Evolutionary conservation across 83 land plant genomes (phyloP), one percentile per base, ranked within the genome.

Genomic region (Thuja plicata): DNA sequence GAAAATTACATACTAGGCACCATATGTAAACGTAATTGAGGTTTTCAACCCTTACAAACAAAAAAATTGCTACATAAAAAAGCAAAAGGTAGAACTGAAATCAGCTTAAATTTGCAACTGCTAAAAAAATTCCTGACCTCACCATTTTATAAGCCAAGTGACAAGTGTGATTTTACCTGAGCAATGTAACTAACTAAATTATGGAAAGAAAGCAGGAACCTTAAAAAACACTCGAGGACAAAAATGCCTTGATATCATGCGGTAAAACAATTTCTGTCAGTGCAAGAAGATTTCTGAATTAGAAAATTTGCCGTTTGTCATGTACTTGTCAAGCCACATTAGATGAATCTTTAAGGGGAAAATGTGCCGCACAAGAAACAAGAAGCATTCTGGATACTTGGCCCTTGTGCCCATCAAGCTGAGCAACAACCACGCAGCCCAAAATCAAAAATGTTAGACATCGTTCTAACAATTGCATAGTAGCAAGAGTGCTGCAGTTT

Each of bases 111-210:
- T 60, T 21, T 60, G 27, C 4, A 19, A 79, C 12, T 21, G 46
- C n/a, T 4, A 40, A 40, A 79, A 43, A 41, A 19, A 13, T 16
- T 79, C 8, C 21, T 8, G 9, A 79, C 46, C 50, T 80, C 46
- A 35, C 84, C 84, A 80, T 80, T 80, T 80, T 43, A 80, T 80
- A 41, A 21, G 48, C 50, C 48, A 80, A 41, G 84, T 41, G 43
- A 41, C 50, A 80, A 24, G 50, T 21, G 12, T 8, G 12, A 21
- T 80, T 41, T 80, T 80, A 80, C 84, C 84, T 80, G 48, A 27
- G 17, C 19, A 16, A n/a, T 21, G 84, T 35, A 80, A 80, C 46
- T 80, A 80, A 21, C 84, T 41, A 41, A 41, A 80, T 80, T 21
- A 80, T 46, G 24, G 43, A 80, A 41, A 80, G 30, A 80, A 41